Conservation (phyloP, 2,329 filamentous ascomycete genomes). For the Cordyceps cicadae region DNA sequence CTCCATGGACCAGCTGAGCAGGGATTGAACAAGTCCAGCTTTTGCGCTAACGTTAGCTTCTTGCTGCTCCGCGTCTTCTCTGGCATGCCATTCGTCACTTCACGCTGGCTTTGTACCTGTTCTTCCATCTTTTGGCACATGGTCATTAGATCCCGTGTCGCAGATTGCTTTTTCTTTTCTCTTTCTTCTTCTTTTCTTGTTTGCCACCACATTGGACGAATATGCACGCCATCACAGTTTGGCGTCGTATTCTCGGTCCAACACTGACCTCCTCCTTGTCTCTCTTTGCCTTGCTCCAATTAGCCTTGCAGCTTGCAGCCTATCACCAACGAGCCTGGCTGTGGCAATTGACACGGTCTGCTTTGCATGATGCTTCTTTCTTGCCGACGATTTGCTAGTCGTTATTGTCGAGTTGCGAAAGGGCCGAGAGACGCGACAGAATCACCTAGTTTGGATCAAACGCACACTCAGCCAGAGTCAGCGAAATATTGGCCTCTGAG, state of each 20-base stretch:
- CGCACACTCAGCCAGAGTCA: background rate
- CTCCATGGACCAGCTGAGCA: conserved; percentile 8
- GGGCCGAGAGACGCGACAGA: no score
- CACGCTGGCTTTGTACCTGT: background rate
- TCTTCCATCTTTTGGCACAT: background rate
- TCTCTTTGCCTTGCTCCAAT: background rate
- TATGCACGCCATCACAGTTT: background rate
- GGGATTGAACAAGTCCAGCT: background rate
- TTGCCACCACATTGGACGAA: background rate
- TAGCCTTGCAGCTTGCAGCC: background rate
- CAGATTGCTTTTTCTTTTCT: background rate
- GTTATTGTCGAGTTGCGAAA: background rate
- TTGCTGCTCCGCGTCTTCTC: background rate
- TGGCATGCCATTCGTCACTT: background rate
- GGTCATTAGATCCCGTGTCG: background rate
- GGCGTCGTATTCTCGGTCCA: background rate
- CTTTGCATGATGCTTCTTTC: background rate
- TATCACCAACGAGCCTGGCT: background rate
- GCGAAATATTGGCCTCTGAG: background rate
- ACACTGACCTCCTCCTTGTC: background rate
- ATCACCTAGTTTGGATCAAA: background rate
- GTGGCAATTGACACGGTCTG: background rate
- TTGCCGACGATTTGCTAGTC: background rate
- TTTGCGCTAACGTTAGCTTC: background rate
- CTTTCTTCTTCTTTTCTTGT: background rate